Evolutionary conservation across 192 early-diverging fungal species (phyloP), one percentile per base, ranked within the genome.

Genomic region (Entomortierella chlamydospora): DNA sequence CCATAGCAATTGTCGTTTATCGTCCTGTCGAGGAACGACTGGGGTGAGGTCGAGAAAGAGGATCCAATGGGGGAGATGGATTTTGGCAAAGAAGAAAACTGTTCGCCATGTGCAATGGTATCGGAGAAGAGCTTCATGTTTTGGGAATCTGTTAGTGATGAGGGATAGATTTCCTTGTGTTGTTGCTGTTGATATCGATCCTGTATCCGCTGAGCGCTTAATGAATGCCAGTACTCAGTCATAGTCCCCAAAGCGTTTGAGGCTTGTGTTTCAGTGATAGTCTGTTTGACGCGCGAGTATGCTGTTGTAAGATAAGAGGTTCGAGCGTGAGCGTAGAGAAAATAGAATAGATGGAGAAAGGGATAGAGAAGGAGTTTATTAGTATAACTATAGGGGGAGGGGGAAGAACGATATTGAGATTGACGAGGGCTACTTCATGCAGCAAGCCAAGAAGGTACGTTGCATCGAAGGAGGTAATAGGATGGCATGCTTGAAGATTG

Each of bases 211-310:
- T 60, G 63, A 39, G 49, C 12, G 20, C 71, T 45, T 1, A 73
- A 30, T 4, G 71, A 64, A 43, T 64, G 45, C 71, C 71, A 73
- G 34, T 73, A 73, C 0, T 73, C 71, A 25, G 22, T 65, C 71
- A 73, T 73, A 11, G 71, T 65, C 11, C 58, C 63, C 4, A 65
- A 47, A 25, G 61, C 43, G 0, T 58, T 73, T 25, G 49, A 11
- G 15, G 58, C 26, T 20, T 57, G 62, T 0, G 61, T 59, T 41
- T 73, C 63, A 23, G 71, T 57, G 12, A 73, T 64, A 20, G 62
- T 73, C 29, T 65, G 61, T 31, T 65, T 64, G 18, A 73, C 62
- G 58, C 71, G 71, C 23, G 71, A 73, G 57, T 65, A 65, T n/a
- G 71, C 71, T 73, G 45, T 39, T 51, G 18, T 39, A 47, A 51